These are phyloP conservation scores for Mucor ambiguus DNA, from an alignment of 371 early-diverging fungal species.

Conservation along the genomic window DNA sequence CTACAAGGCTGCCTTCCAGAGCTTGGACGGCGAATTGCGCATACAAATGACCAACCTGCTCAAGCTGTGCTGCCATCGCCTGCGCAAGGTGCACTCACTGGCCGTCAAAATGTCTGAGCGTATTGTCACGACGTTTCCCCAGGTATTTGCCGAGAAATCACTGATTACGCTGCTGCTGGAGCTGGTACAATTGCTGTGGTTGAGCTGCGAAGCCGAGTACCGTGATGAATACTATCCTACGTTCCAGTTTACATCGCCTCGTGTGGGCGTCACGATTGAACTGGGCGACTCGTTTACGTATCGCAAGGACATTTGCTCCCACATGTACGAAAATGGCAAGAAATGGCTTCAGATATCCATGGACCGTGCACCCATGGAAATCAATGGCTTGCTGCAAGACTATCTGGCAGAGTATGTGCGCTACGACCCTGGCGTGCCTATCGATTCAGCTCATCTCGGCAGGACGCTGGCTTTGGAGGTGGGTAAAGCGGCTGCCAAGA, in stretches of 20 bases:
- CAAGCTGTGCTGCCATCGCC: conserved; percentile 68
- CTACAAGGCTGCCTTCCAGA: conserved; percentile 50
- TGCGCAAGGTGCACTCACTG: conserved; percentile 67
- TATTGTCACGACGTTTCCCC: conserved; percentile 65
- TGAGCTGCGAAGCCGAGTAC: conserved; percentile 81
- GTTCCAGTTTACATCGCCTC: conserved; percentile 71
- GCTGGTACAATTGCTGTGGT: conserved; percentile 79
- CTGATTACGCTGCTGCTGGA: conserved; percentile 69
- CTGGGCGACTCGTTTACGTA: conserved; percentile 79
- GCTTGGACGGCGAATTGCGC: conserved; percentile 48
- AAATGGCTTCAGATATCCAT: conserved; percentile 70
- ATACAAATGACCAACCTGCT: conserved; percentile 66
- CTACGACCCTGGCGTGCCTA: conserved; percentile 50
- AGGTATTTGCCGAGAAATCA: conserved; percentile 69
- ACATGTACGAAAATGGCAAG: conserved; percentile 63
- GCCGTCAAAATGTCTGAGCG: conserved; percentile 60
- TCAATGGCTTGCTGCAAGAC: conserved; percentile 67
- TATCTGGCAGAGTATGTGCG: conserved; percentile 67
- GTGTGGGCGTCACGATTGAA: conserved; percentile 71
- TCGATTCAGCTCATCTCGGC: conserved; percentile 68
- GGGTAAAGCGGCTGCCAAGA: conserved; percentile 56
- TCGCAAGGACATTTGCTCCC: conserved; percentile 68
- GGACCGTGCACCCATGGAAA: conserved; percentile 55
- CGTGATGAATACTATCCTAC: conserved; percentile 81
- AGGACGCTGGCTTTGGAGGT: conserved; percentile 77